A percentile compares a stretch with the other conserved stretches of the same genome.
Conservation (phyloP, 2,329 filamentous ascomycete genomes). For the Aspergillus puulaauensis region DNA sequence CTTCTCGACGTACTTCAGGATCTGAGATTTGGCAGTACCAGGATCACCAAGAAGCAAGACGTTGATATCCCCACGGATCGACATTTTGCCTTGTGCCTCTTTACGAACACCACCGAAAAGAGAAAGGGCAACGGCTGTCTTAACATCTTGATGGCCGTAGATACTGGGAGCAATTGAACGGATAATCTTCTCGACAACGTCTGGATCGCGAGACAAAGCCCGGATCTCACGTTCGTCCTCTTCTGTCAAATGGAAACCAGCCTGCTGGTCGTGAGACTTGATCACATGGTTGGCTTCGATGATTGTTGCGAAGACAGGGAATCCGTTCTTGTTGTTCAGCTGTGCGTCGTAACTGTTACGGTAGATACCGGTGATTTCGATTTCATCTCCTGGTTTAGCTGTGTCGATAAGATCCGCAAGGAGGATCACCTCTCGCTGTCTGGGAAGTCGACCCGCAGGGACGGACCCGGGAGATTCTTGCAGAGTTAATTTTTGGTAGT, state of each 20-base stretch:
- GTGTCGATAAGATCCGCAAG: conserved; percentile 96
- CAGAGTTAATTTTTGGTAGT: conserved; percentile 96
- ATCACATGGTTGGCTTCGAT: conserved; percentile 96
- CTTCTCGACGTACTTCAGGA: conserved; percentile 97
- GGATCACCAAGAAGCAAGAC: conserved; percentile 94
- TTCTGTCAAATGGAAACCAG: conserved; percentile 91
- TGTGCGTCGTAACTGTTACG: conserved; percentile 98
- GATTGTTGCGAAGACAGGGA: conserved; percentile 96
- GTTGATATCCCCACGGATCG: conserved; percentile 96
- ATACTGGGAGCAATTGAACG: conserved; percentile 95
- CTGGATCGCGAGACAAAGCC: conserved; percentile 80
- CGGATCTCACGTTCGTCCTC: conserved; percentile 92
- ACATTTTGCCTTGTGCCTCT: conserved; percentile 80
- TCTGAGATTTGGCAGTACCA: conserved; percentile 95
- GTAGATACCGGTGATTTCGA: conserved; percentile 95
- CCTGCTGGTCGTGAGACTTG: conserved; percentile 95
- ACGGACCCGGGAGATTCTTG: conserved; percentile 98
- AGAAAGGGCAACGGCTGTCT: conserved; percentile 91
- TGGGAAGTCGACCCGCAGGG: conserved; percentile 88
- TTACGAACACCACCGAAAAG: conserved; percentile 95
- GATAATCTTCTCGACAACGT: conserved; percentile 90
- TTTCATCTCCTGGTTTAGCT: conserved; percentile 95
- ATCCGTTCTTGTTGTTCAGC: conserved; percentile 97
- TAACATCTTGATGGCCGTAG: conserved; percentile 94
- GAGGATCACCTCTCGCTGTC: conserved; percentile 90